These are phyloP conservation scores for Sporobolomyces phaffii DNA, from an alignment of 768 basidiomycete genomes.

Conservation along the genomic window DNA sequence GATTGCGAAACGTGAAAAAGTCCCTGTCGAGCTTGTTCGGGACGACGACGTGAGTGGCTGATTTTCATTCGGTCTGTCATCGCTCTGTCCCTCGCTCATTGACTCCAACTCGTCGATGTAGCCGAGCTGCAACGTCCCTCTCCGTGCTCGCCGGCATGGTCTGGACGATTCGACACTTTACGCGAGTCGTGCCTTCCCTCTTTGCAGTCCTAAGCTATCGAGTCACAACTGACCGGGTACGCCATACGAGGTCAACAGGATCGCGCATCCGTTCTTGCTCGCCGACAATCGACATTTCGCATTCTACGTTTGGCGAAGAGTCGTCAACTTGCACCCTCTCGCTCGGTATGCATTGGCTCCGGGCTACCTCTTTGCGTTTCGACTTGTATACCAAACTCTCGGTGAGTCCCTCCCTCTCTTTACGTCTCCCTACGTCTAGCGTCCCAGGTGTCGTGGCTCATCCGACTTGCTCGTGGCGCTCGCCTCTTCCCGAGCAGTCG, in stretches of 20 bases:
- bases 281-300: constrained; percentile 95
- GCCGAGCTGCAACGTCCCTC: constrained; percentile 53
- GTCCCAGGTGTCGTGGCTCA: no score
- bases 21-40: not conserved
- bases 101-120: not conserved
- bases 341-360: constrained; percentile 72
- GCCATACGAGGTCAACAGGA: no score
- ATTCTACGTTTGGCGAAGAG: constrained; percentile 86
- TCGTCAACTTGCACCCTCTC: constrained; percentile 70
- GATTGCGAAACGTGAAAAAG: not conserved
- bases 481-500: not conserved
- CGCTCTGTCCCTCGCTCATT: not conserved
- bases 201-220: no score
- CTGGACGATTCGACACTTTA: constrained; percentile 67
- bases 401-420: constrained; percentile 21
- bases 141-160: constrained; percentile 57
- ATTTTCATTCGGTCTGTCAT: no score
- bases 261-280: constrained; percentile 79
- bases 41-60: not conserved
- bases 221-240: no score
- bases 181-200: constrained; percentile 55
- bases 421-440: no score
- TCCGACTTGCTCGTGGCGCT: no score
- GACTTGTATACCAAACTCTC: constrained; percentile 7
- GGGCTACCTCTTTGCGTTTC: constrained; percentile 58